Conservation (phyloP, 2,329 filamentous ascomycete genomes). For the Verticillium longisporum region DNA sequence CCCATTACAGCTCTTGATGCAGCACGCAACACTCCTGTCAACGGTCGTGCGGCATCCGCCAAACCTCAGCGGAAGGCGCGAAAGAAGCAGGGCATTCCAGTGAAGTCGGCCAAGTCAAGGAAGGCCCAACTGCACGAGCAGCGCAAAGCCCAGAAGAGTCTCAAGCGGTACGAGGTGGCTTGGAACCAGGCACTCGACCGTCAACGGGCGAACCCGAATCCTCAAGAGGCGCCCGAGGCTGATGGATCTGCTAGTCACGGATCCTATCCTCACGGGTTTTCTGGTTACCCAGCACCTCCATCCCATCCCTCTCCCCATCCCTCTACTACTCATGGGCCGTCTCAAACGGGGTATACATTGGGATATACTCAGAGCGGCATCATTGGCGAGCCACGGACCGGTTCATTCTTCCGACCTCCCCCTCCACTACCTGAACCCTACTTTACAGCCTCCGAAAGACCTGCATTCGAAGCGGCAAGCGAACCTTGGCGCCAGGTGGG, state of each 20-base stretch:
- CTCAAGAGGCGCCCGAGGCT: neutral
- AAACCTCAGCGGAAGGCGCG: slow-evolving; percentile 1
- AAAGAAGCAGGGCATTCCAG: neutral
- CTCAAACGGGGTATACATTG: neutral
- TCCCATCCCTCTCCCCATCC: neutral
- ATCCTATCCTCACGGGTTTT: slow-evolving; percentile 2
- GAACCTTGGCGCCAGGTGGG: neutral
- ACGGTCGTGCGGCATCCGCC: neutral
- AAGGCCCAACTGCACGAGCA: neutral
- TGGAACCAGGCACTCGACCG: slow-evolving; percentile 6
- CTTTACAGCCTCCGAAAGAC: neutral
- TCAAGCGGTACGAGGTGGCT: slow-evolving; percentile 10
- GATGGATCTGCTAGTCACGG: slow-evolving; percentile 8
- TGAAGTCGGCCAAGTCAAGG: neutral
- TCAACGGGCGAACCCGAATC: neutral
- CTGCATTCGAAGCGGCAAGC: neutral
- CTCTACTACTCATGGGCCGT: neutral
- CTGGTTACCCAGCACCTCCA: slow-evolving; percentile 1
- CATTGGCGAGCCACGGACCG: neutral
- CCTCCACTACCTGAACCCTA: neutral
- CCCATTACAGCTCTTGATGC: neutral
- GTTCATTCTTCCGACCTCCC: neutral
- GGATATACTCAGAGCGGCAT: neutral
- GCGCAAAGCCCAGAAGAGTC: slow-evolving; percentile 5
- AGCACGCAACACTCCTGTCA: neutral